Evolutionary conservation across 2,329 filamentous ascomycete genomes (phyloP), one percentile per base, ranked within the genome.

Genomic region (Alternaria novae-zelandiae): DNA sequence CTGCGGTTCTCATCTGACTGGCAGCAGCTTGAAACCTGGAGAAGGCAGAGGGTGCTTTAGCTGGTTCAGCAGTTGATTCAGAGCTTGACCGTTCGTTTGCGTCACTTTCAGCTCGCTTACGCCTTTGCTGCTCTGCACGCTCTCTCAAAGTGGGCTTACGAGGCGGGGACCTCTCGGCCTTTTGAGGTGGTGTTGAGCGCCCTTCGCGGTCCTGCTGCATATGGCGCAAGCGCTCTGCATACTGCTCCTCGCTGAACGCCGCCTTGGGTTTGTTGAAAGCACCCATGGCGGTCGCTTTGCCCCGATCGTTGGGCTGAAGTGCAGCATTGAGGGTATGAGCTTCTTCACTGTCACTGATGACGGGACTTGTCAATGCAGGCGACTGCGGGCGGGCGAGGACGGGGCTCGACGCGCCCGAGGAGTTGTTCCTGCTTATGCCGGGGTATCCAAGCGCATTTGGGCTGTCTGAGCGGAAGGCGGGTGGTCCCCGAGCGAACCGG

Each of bases 181-280:
- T 70, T 4, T 64, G n/a, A 10, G 68, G 51, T 32, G 65, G 59
- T 17, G 67, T 47, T 26, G 70, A 60, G 36, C 54, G 87, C 0
- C 88, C 88, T 59, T 91, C 90, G 25, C 90, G 87, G 26, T 90
- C 91, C 72, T 91, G 88, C 67, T 95, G 91, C 77, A 97, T 87
- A 76, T 94, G 91, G 51, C 92, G 83, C 74, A 97, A 91, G 47
- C 93, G 88, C 74, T 96, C 91, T 6, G 92, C 87, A 73, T 93
- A 97, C 73, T 93, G 91, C 20, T 90, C 88, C 74, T 97, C 94
- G 72, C 97, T 93, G 70, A 96, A 97, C 8, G 89, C 87, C 54
- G 90, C 87, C 2, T 83, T 82, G 1, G 94, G 92, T 74, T 93
- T 93, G 68, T 91, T 91, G 78, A 91, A 91, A 0, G 88, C 83